Evolutionary conservation across 2,329 filamentous ascomycete species (phyloP).

Genomic region (Fusarium clavum): DNA sequence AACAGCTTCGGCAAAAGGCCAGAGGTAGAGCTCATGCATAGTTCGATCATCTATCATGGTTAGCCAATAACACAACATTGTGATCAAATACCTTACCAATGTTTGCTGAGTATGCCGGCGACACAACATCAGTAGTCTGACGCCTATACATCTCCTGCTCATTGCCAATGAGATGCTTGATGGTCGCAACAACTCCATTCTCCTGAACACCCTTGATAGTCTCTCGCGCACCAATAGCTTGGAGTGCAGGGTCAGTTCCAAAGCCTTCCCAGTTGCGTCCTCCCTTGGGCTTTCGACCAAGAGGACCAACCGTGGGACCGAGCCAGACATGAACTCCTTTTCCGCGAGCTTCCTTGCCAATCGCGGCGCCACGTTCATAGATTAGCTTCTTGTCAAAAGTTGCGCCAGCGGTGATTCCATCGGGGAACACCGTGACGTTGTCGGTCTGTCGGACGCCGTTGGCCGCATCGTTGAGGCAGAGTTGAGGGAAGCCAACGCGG

Average conservation of each 20-base stretch:
- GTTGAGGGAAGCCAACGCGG: constrained; percentile 76
- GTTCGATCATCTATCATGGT: constrained; percentile 69
- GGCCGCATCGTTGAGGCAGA: constrained; percentile 79
- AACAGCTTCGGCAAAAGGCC: constrained; percentile 88
- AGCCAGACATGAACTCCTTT: constrained; percentile 80
- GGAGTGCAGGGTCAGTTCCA: constrained; percentile 76
- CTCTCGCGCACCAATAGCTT: constrained; percentile 80
- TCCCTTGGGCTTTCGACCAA: constrained; percentile 78
- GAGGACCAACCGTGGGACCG: constrained; percentile 76
- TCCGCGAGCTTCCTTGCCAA: constrained; percentile 77
- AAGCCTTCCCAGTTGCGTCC: constrained; percentile 84
- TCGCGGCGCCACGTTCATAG: constrained; percentile 72
- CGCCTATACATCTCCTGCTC: constrained; percentile 70
- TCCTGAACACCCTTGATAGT: constrained; percentile 79
- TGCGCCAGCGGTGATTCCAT: constrained; percentile 80
- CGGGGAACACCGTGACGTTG: constrained; percentile 80
- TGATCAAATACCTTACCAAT: constrained; percentile 69
- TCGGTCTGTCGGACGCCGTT: constrained; percentile 79
- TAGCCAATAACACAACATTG: background rate
- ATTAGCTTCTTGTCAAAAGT: constrained; percentile 81
- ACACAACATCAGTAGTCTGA: constrained; percentile 46
- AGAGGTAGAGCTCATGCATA: constrained; percentile 81
- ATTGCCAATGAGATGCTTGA: constrained; percentile 68
- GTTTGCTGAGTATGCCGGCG: constrained; percentile 71
- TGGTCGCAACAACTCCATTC: constrained; percentile 67